Evolutionary conservation across 192 early-diverging fungal genomes (phyloP).

Genomic region (Pecoramyces ruminantium): DNA sequence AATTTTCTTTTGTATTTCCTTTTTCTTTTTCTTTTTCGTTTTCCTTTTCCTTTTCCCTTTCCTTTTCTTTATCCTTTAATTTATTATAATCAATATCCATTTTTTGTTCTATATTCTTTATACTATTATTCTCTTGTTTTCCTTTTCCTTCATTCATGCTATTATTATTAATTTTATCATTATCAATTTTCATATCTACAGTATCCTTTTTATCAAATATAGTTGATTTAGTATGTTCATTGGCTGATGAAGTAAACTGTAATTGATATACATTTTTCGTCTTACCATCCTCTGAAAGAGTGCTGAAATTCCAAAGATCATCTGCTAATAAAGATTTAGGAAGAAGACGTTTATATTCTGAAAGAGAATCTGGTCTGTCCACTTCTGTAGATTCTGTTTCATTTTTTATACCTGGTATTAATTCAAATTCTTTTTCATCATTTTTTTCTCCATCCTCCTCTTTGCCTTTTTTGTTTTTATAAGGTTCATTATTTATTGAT

Average conservation of each 20-base stretch:
- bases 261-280: not conserved
- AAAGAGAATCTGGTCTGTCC: not conserved
- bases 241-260: not conserved
- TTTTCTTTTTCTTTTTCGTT: not conserved
- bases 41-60: too few species aligned
- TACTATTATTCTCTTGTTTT: too few species aligned
- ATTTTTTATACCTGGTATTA: too few species aligned
- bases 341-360: not conserved
- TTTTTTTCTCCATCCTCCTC: not conserved
- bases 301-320: not conserved
- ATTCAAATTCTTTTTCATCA: not conserved
- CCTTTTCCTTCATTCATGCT: too few species aligned
- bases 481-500: too few species aligned
- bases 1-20: not conserved
- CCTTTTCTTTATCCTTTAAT: too few species aligned
- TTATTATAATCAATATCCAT: too few species aligned
- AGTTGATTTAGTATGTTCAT: too few species aligned
- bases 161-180: too few species aligned
- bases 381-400: not conserved
- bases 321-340: not conserved
- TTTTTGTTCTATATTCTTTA: too few species aligned
- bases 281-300: not conserved
- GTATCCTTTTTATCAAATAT: too few species aligned
- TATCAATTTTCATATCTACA: too few species aligned
- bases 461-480: not conserved